Conservation (phyloP, 257 asterid species). For the Solanum appendiculatum region DNA sequence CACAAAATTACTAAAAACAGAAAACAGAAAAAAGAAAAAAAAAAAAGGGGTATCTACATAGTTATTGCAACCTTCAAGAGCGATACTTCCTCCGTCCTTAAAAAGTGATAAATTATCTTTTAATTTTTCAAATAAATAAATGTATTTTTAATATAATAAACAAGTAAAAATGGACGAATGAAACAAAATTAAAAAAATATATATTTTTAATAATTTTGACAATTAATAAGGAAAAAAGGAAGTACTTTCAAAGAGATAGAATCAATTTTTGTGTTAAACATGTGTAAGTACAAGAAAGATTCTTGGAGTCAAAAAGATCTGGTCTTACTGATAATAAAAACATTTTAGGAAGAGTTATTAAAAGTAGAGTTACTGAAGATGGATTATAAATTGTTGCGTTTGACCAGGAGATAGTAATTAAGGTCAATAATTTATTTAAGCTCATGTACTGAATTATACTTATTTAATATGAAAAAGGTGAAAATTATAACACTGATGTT, state of each 20-base stretch:
- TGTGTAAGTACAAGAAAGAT: neutral
- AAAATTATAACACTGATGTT: neutral
- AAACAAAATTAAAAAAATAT: too few species aligned
- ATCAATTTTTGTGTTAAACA: neutral
- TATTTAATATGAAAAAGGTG: neutral
- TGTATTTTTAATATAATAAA: too few species aligned
- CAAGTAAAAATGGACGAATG: too few species aligned
- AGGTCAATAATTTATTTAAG: neutral
- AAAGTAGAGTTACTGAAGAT: neutral
- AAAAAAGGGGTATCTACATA: too few species aligned
- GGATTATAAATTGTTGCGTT: neutral
- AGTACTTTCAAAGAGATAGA: neutral
- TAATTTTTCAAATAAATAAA: neutral
- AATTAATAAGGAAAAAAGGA: neutral
- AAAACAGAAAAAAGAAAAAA: too few species aligned
- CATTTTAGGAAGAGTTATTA: neutral
- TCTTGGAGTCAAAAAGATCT: neutral
- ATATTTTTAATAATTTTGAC: neutral
- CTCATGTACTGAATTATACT: neutral
- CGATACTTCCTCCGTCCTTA: too few species aligned
- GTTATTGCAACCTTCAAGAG: too few species aligned
- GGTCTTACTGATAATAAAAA: neutral
- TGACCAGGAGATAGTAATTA: neutral
- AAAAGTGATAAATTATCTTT: neutral
- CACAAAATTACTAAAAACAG: neutral